Evolutionary conservation across 129 eudicot species (phyloP), one percentile per base, ranked within the genome.

Genomic region (Dittrichia graveolens): DNA sequence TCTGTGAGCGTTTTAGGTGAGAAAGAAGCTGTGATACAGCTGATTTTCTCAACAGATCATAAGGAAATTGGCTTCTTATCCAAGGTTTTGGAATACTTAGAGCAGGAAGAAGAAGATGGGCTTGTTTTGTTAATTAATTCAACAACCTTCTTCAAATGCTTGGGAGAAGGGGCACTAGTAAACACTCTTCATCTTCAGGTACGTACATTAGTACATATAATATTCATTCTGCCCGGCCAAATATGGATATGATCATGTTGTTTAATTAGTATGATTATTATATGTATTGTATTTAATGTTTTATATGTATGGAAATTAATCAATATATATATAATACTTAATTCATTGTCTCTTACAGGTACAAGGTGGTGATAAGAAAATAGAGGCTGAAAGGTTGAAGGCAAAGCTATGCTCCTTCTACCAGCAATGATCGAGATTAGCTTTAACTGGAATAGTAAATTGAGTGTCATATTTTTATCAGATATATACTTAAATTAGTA

Each of bases 171-270:
- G 18, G 72, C 38, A 37, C 49, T 69, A 46, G 71, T 86, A 68
- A 54, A 66, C 72, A 80, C 58, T 65, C 47, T 86, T 1, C 88
- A 83, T 81, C 61, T 88, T 70, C 71, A 73, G 76, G 85, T 86
- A 79, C 48, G 31, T 61, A 69, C 14, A 43, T 60, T 24, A 7
- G 18, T 44, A n/a, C 18, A 3, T 14, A 53, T 15, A 53, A 15
- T 54, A 35, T 54, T 54, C 7, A 16, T 15, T 15, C n/a, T 56
- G 12, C 1, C 3, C 31, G 31, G 2, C 31, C 31, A 24, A 24
- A 24, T 24, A 24, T 24, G 31, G 31, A 24, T 24, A 24, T 24
- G 31, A 24, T 24, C 31, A 24, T 24, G 31, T 24, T 24, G 31
- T 24, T 24, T 24, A 24, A 0, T 24, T 24, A 24, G 31, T 24